Evolutionary conservation across 2,329 filamentous ascomycete genomes (phyloP), one percentile per base, ranked within the genome.

Genomic region (Graphilbum ipis-grandicollis): DNA sequence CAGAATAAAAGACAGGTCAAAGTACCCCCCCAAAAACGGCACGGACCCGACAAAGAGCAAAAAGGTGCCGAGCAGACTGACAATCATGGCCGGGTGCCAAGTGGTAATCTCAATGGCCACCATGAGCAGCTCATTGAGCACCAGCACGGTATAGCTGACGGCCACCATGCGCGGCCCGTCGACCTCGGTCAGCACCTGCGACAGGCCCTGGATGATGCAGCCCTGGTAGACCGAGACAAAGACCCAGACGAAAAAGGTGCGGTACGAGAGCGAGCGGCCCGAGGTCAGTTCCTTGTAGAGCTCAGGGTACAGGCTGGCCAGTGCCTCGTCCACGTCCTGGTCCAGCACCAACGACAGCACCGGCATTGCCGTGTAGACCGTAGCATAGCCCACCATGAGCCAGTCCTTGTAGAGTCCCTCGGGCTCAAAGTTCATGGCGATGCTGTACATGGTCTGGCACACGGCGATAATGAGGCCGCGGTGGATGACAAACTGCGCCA

Each of bases 401-500:
- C 88, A 98, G 53, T 96, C 84, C 61, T 78, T 84, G 65, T 96
- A 98, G 9, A 98, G 63, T 22, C 88, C 90, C 48, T 93, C 84
- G 0, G 90, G 92, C 53, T 94, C 84, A 52, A 94, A 94, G 42
- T 79, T 73, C 40, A 83, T 79, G 6, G 88, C 86, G 43, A 96
- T 92, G 53, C 82, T 92, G 63, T 88, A 98, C 68, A 98, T 85
- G 1, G 90, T 96, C 60, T 98, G 90, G 49, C 86, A 94, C 21
- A 96, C 85, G 37, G 75, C 79, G 50, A 98, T 93, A 50, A 98
- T 93, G 32, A 98, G 64, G 35, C 90, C 90, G 49, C 90, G 80
- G 53, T 98, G 92, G 49, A 98, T 98, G 49, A 98, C 88, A 56
- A 98, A 98, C 55, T 96, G 92, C 1, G 83, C 85, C 19, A 98